Evolutionary conservation across 805 yeast genomes (phyloP).

Genomic region (Kurtzmaniella cleridarum): DNA sequence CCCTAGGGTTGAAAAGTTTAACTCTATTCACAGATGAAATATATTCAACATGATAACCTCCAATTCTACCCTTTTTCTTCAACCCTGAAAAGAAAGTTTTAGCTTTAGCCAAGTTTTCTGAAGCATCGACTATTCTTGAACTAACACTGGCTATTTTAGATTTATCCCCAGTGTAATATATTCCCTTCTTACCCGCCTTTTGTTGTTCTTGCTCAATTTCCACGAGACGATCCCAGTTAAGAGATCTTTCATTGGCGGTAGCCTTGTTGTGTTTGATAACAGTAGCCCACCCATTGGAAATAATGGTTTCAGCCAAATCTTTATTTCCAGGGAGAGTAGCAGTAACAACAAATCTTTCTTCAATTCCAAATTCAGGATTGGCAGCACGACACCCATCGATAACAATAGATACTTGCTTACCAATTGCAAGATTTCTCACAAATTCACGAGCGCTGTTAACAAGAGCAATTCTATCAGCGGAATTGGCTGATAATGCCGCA

Average conservation of each 20-base stretch:
- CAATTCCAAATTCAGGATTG: constrained; percentile 50
- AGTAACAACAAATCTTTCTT: constrained; percentile 62
- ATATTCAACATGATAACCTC: constrained; percentile 58
- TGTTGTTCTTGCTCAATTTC: constrained; percentile 63
- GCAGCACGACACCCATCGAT: constrained; percentile 63
- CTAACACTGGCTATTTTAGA: constrained; percentile 47
- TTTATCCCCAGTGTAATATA: constrained; percentile 41
- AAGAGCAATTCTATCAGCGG: constrained; percentile 42
- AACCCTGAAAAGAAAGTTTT: constrained; percentile 68
- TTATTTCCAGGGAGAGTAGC: constrained; percentile 45
- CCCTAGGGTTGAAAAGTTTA: constrained; percentile 62
- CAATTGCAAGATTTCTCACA: constrained; percentile 62
- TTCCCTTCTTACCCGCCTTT: constrained; percentile 51
- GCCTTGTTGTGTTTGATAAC: constrained; percentile 75
- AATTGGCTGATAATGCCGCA: constrained; percentile 34
- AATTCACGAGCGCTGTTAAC: constrained; percentile 69
- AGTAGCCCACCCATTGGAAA: constrained; percentile 66
- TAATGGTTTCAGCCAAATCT: constrained; percentile 58
- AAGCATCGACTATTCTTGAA: constrained; percentile 70
- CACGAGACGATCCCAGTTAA: constrained; percentile 70
- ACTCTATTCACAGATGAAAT: constrained; percentile 66
- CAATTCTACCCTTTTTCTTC: constrained; percentile 60
- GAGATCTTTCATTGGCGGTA: constrained; percentile 59
- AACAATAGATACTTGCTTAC: constrained; percentile 57
- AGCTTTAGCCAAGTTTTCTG: constrained; percentile 68